Conservation (phyloP, 108 stramenopile genomes). For the Nannochloropsis oceanica region DNA sequence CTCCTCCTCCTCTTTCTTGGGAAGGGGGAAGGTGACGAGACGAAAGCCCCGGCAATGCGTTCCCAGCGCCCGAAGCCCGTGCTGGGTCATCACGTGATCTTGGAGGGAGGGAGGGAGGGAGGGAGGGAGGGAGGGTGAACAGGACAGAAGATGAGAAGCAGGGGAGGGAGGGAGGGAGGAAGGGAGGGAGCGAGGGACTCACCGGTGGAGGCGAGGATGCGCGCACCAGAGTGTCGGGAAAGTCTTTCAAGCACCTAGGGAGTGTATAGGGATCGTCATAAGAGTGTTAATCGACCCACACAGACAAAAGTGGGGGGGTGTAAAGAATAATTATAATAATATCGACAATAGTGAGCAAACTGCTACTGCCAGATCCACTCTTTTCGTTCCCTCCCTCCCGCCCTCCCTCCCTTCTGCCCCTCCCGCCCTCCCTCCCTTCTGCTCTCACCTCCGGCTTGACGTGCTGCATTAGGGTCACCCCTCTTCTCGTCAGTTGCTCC, state of each 20-base stretch:
- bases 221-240: conserved; percentile 74
- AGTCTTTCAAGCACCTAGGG: conserved; percentile 55
- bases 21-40: conserved; percentile 54
- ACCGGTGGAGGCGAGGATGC: conserved; percentile 57
- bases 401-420: too few relatives aligned
- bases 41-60: conserved; percentile 54
- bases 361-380: background rate
- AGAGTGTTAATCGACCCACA: background rate
- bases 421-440: too few relatives aligned
- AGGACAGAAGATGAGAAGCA: too few relatives aligned
- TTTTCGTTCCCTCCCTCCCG: background rate
- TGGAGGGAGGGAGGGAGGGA: background rate
- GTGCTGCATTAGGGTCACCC: conserved; percentile 69
- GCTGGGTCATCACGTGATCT: background rate
- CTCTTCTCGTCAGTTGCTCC: conserved; percentile 56
- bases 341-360: background rate
- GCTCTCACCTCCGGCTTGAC: conserved; percentile 73
- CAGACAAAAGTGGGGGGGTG: background rate
- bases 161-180: too few relatives aligned
- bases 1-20: conserved; percentile 4
- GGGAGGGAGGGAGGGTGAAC: too few relatives aligned
- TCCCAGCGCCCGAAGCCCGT: background rate
- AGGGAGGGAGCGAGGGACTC: background rate
- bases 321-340: background rate
- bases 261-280: background rate